Conservation (phyloP, 495 filamentous ascomycete genomes). For the Penicillium samsonianum region DNA sequence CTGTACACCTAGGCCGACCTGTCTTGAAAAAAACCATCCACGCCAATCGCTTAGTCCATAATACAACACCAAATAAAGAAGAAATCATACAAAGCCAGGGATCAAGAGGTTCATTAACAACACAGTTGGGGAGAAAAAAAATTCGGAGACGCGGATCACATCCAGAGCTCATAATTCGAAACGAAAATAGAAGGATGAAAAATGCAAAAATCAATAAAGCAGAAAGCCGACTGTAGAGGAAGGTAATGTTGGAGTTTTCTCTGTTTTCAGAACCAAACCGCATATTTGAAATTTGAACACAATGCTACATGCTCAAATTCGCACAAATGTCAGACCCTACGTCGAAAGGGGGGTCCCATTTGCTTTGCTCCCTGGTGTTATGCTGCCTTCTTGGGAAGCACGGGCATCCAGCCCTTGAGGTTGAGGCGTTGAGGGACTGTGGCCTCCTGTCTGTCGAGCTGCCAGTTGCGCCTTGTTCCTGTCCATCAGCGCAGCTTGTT, state of each 20-base stretch:
- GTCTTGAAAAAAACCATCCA: constrained; percentile 24
- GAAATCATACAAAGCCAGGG: constrained; percentile 9
- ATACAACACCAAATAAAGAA: constrained; percentile 17
- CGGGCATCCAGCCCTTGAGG: constrained; percentile 29
- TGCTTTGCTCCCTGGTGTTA: constrained; percentile 42
- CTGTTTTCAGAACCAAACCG: background rate
- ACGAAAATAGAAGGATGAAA: constrained; percentile 1
- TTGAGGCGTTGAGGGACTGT: constrained; percentile 46
- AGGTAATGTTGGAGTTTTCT: background rate
- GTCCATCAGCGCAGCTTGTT: constrained; percentile 50
- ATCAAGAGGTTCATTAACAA: constrained; percentile 25
- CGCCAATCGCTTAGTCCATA: constrained; percentile 29
- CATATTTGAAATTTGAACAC: constrained; percentile 8
- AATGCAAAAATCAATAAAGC: background rate
- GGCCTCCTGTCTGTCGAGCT: constrained; percentile 33
- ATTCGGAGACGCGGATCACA: background rate
- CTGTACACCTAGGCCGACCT: constrained; percentile 17
- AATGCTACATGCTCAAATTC: constrained; percentile 1
- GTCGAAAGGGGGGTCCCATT: constrained; percentile 47
- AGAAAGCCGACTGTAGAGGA: background rate
- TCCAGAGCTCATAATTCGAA: background rate
- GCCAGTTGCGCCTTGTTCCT: constrained; percentile 48
- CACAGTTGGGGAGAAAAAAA: constrained; percentile 20
- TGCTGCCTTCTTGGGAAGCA: constrained; percentile 40
- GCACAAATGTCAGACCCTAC: constrained; percentile 16